Evolutionary conservation across 768 basidiomycete genomes (phyloP).

Genomic region (Termitomyces sp.): DNA sequence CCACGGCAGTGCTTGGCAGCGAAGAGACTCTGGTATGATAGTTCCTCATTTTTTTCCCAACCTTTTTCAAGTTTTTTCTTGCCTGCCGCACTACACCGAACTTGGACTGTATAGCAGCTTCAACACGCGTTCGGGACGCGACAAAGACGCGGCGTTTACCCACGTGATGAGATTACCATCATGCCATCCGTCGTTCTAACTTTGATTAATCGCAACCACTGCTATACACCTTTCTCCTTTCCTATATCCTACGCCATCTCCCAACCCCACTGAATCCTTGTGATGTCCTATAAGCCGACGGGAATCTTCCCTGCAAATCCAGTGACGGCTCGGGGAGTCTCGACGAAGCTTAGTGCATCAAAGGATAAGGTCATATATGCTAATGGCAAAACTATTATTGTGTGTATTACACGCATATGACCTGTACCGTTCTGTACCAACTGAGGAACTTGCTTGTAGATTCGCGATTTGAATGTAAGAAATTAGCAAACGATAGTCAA

Average conservation of each 20-base stretch:
- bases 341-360: constrained; percentile 69
- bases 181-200: background rate
- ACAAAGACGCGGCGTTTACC: no score
- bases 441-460: constrained; percentile 35
- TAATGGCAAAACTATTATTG: constrained; percentile 82
- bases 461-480: constrained; percentile 78
- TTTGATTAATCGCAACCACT: background rate
- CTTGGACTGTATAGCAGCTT: no score
- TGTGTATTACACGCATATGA: constrained; percentile 35
- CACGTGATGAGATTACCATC: background rate
- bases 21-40: no score
- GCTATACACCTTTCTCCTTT: background rate
- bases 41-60: no score
- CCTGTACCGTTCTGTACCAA: background rate
- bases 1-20: no score
- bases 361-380: constrained; percentile 85
- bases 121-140: no score
- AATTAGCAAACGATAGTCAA: background rate
- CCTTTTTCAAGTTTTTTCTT: no score
- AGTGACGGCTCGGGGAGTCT: constrained; percentile 57
- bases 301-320: constrained; percentile 68
- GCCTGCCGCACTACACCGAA: no score
- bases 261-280: background rate
- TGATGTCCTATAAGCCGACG: constrained; percentile 48
- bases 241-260: background rate